Evolutionary conservation across 2,329 filamentous ascomycete genomes (phyloP).

Genomic region (Clonostachys solani): DNA sequence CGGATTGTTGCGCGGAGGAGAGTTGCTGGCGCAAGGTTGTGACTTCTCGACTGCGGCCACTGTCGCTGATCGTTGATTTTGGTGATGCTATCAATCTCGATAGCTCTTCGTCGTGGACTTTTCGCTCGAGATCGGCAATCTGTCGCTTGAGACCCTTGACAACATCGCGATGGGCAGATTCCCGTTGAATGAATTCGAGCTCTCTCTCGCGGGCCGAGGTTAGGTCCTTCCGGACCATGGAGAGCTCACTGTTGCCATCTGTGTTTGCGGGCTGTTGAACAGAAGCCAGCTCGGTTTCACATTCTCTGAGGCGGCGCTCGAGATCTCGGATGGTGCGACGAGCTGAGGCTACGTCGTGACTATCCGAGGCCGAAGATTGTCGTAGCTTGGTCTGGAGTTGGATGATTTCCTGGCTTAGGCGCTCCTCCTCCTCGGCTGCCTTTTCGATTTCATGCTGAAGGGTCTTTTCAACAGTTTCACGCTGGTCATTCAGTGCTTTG

Average conservation of each 20-base stretch:
- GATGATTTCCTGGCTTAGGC: constrained; percentile 49
- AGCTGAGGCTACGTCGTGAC: constrained; percentile 50
- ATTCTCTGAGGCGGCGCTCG: constrained; percentile 56
- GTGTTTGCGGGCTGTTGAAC: constrained; percentile 22
- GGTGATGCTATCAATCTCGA: constrained; percentile 40
- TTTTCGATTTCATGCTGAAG: constrained; percentile 64
- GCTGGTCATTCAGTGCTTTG: constrained; percentile 48
- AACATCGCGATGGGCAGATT: constrained; percentile 56
- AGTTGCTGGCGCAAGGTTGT: constrained; percentile 57
- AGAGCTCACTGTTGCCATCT: constrained; percentile 49
- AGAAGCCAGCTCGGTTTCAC: constrained; percentile 37
- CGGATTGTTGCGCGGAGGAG: constrained; percentile 51
- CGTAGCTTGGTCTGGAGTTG: constrained; percentile 42
- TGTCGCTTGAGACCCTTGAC: constrained; percentile 61
- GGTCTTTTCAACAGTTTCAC: constrained; percentile 55
- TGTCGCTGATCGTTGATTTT: constrained; percentile 41
- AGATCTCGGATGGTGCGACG: constrained; percentile 62
- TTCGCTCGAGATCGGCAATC: constrained; percentile 62
- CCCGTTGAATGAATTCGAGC: constrained; percentile 60
- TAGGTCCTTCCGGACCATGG: constrained; percentile 58
- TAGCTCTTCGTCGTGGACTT: constrained; percentile 60
- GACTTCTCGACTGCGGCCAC: constrained; percentile 49
- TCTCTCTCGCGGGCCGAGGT: constrained; percentile 63
- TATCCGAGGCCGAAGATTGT: constrained; percentile 42
- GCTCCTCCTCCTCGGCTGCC: constrained; percentile 62